Conservation (phyloP, 257 asterid genomes). For the Osmanthus fragrans region DNA sequence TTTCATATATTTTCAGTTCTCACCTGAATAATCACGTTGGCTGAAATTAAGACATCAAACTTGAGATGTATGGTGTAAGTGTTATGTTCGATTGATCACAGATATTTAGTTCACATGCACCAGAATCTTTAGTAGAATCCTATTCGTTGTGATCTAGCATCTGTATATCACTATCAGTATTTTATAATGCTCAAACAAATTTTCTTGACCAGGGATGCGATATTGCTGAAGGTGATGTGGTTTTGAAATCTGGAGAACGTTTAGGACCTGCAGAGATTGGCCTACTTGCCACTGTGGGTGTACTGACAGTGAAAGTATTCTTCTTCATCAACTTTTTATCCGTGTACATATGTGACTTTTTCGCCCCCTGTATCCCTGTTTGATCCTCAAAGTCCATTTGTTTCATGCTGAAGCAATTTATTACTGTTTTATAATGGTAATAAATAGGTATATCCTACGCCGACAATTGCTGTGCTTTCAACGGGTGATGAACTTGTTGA, state of each 20-base stretch:
- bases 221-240: conserved; percentile 70
- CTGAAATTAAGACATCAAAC: background rate
- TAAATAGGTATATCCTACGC: conserved; percentile 68
- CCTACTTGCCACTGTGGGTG: conserved; percentile 85
- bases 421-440: conserved; percentile 23
- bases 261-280: conserved; percentile 90
- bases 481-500: conserved; percentile 98
- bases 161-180: conserved; percentile 12
- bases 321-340: background rate
- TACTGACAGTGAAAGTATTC: conserved; percentile 64
- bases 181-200: background rate
- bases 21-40: conserved; percentile 10
- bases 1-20: conserved; percentile 12
- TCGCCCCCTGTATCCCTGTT: conserved; percentile 22
- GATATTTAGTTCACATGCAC: background rate
- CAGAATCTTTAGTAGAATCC: conserved; percentile 15
- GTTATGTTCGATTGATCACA: background rate
- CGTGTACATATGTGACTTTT: conserved; percentile 12
- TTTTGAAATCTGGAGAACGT: conserved; percentile 80
- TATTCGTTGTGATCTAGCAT: conserved; percentile 13
- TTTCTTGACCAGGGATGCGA: conserved; percentile 69
- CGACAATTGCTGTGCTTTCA: conserved; percentile 81
- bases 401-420: conserved; percentile 11
- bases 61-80: conserved; percentile 20
- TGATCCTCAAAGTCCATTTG: conserved; percentile 20